Base-by-base conservation (phyloP, 495 filamentous ascomycete genomes). In the Penicillium simplicissimum region DNA sequence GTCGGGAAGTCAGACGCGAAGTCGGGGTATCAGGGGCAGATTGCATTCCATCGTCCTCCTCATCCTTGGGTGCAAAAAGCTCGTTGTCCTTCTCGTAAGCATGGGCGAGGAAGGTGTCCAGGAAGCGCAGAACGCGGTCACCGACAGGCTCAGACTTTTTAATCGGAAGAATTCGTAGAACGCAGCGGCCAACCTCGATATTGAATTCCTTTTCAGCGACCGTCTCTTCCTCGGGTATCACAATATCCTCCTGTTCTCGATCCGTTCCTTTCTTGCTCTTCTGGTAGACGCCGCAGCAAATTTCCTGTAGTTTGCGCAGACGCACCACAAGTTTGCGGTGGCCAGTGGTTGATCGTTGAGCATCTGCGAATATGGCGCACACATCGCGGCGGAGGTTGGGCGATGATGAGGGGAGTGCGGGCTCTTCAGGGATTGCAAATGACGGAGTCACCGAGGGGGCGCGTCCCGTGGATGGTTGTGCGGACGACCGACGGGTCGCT, bases 121-220 rank as follows among this genome's bases (percentile, higher is more conserved):
- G 76, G 72, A 98, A 97, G 43, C 91, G 83, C 54, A 98, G 81
- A 38, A 89, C 81, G 61, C 90, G 86, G 72, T 99, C 95, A 25
- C 92, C 95, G 4, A 90, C 93, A 33, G 85, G 82, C 76, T 99
- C 95, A 37, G 88, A 89, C 81, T 96, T 97, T 81, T 96, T 96
- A 28, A 98, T 88, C 3, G 86, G 80, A 78, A 98, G 82, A 57
- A 93, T 81, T 42, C 93, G 84, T 58, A 94, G 76, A 38, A 96
- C 82, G 67, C 93, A 97, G 69, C 93, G 82, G 35, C 82, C 82
- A 35, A 97, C 85, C 74, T 97, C 96, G 48, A 82, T 76, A 61
- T 92, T 95, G 76, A 98, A 98, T 56, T 95, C 88, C 42, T 87
- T 82, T 71, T 97, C 94, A 9, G 88, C 86, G 62, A 91, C 86